phyloP scores from a whole-genome alignment of 202 grass and related monocot genomes.

The Zizania palustris region DNA sequence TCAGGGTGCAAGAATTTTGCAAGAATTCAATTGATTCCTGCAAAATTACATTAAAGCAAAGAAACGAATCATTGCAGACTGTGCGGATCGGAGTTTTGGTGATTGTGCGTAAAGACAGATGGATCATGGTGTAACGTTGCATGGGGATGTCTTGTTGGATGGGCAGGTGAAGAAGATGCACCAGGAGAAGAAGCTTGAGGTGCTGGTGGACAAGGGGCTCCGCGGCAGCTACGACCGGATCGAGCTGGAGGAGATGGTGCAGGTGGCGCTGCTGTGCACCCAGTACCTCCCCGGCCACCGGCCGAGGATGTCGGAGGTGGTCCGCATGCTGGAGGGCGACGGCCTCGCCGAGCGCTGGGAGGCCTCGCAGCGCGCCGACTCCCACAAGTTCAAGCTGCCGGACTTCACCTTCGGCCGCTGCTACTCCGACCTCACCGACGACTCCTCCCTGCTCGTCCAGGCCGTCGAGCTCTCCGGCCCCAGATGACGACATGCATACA shows the following conservation, averaged over 20 bases:
- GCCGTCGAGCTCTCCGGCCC: constrained; percentile 93
- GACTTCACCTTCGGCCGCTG: constrained; percentile 82
- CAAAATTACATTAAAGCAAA: too few species aligned
- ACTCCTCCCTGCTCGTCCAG: constrained; percentile 86
- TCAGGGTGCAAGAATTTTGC: too few species aligned
- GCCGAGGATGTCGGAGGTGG: constrained; percentile 92
- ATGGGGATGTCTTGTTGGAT: background rate
- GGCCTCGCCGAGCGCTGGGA: constrained; percentile 92
- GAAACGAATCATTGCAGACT: too few species aligned
- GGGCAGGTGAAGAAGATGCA: constrained; percentile 98
- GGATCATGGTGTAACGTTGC: background rate
- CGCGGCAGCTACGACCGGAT: constrained; percentile 66
- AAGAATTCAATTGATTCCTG: too few species aligned
- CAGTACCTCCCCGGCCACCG: constrained; percentile 83
- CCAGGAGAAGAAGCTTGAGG: constrained; percentile 87
- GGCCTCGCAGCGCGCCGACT: constrained; percentile 69
- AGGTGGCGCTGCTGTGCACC: constrained; percentile 87
- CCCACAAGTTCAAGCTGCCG: constrained; percentile 66
- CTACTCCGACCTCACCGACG: constrained; percentile 82
- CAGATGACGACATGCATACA: constrained; percentile 54
- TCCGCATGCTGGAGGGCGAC: constrained; percentile 91
- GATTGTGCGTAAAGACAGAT: background rate
- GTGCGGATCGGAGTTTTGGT: too few species aligned
- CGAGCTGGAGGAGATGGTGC: constrained; percentile 94
- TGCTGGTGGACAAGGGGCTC: constrained; percentile 76